A percentile compares a stretch with the other conserved stretches of the same genome.
Conservation (phyloP, 257 asterid genomes). For the Knoxia roxburghii region DNA sequence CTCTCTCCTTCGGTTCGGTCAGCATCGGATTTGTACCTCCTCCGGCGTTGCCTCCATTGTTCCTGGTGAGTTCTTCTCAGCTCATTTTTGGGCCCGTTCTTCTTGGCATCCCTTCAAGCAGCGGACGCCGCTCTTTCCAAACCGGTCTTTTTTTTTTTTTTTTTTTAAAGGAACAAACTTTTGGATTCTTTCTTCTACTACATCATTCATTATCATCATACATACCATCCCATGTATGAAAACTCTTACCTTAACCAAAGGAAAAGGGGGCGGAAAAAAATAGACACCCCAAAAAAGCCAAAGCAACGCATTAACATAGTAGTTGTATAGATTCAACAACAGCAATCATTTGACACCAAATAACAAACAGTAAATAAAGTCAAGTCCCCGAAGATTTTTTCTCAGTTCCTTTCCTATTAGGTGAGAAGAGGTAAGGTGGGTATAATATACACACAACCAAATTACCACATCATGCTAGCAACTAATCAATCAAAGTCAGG, state of each 20-base stretch:
- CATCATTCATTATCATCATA: neutral
- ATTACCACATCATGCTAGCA: conserved; percentile 21
- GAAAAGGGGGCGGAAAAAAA: conserved; percentile 5
- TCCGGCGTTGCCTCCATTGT: no score
- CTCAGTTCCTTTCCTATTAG: conserved; percentile 20
- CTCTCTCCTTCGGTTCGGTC: no score
- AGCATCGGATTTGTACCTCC: no score
- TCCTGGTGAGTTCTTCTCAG: no score
- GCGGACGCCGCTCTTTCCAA: no score
- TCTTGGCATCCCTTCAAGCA: no score
- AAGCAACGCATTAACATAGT: conserved; percentile 1
- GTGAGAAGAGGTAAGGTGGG: neutral
- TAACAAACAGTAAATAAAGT: conserved; percentile 11
- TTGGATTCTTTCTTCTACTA: conserved; percentile 10
- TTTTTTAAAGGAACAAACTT: conserved; percentile 13
- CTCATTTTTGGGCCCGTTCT: no score
- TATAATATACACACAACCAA: conserved; percentile 1
- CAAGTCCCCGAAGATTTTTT: conserved; percentile 8
- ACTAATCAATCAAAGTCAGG: conserved; percentile 19
- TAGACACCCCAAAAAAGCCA: neutral
- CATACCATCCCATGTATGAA: conserved; percentile 11
- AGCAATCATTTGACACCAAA: conserved; percentile 10
- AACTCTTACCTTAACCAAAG: conserved; percentile 10
- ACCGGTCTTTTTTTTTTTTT: no score
- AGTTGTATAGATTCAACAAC: conserved; percentile 1